These are phyloP conservation scores for Cladorrhinum sp. DNA, from an alignment of 2,329 filamentous ascomycete genomes.

Conservation along the genomic window DNA sequence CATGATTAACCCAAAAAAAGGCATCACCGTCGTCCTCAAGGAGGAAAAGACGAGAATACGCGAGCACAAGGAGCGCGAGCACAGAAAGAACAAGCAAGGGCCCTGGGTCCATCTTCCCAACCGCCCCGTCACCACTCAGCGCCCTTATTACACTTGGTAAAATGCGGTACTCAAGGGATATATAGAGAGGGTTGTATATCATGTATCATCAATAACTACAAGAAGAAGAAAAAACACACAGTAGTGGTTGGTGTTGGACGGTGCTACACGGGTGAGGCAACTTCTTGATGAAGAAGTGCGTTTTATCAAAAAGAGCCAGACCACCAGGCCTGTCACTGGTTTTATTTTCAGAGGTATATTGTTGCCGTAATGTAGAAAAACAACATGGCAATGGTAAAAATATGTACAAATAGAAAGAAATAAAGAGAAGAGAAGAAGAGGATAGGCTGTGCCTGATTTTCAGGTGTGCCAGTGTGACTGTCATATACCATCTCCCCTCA, in stretches of 20 bases:
- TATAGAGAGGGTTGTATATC: too few species aligned
- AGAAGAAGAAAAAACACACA: too few species aligned
- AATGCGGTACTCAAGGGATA: background rate
- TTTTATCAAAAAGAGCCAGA: background rate
- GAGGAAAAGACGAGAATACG: slow-evolving; percentile 89
- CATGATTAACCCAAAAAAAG: slow-evolving; percentile 39
- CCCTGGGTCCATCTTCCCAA: slow-evolving; percentile 89
- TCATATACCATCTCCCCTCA: too few species aligned
- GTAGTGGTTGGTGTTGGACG: too few species aligned
- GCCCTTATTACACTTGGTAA: slow-evolving; percentile 91
- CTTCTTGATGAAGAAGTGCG: too few species aligned
- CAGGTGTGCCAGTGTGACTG: too few species aligned
- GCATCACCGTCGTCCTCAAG: slow-evolving; percentile 78
- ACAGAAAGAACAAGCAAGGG: slow-evolving; percentile 70
- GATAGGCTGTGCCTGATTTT: too few species aligned
- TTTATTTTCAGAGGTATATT: background rate
- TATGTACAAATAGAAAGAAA: slow-evolving; percentile 21
- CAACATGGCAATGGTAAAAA: background rate
- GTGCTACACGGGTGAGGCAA: too few species aligned
- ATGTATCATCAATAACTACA: background rate
- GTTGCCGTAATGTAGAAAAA: background rate
- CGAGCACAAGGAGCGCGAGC: slow-evolving; percentile 71
- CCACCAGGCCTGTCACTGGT: background rate
- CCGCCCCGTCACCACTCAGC: slow-evolving; percentile 76
- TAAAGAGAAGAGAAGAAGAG: background rate